These are phyloP conservation scores for Rhododendron ovatum DNA, from an alignment of 148 eudicot genomes.

Conservation along the genomic window DNA sequence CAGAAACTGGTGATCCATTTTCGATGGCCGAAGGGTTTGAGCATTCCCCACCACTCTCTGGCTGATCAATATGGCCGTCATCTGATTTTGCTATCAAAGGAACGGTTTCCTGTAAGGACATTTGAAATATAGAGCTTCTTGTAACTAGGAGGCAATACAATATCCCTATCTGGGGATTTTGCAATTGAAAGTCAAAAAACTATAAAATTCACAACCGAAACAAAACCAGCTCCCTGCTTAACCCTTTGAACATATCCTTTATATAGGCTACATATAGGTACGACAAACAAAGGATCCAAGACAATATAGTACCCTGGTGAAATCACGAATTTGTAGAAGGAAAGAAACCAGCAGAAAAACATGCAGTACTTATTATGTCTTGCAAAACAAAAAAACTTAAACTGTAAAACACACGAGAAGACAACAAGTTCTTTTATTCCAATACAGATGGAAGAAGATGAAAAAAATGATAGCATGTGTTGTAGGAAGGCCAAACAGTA, in stretches of 20 bases:
- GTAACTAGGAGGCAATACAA: background rate
- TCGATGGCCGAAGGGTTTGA: slow-evolving; percentile 26
- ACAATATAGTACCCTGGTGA: background rate
- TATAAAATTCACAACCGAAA: slow-evolving; percentile 5
- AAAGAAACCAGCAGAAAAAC: background rate
- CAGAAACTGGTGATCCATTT: slow-evolving; percentile 29
- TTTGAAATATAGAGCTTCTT: slow-evolving; percentile 7
- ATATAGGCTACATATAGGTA: background rate
- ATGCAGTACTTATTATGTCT: background rate
- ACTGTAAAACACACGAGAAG: background rate
- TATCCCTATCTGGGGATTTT: slow-evolving; percentile 6
- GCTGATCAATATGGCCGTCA: slow-evolving; percentile 22
- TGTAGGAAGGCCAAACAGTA: slow-evolving; percentile 14
- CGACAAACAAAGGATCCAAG: background rate
- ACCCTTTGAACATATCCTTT: slow-evolving; percentile 5
- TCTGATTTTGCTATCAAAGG: slow-evolving; percentile 24
- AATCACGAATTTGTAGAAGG: background rate
- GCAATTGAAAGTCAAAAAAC: slow-evolving; percentile 13
- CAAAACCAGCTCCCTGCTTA: slow-evolving; percentile 5
- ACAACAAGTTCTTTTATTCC: background rate
- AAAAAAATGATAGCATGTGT: background rate
- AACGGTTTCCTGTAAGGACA: slow-evolving; percentile 35
- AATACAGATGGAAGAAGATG: background rate
- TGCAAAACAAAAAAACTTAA: background rate
- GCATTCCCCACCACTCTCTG: slow-evolving; percentile 29